Evolutionary conservation across 1,139 yeast species (phyloP).

Genomic region (Candida buenavistaensis): DNA sequence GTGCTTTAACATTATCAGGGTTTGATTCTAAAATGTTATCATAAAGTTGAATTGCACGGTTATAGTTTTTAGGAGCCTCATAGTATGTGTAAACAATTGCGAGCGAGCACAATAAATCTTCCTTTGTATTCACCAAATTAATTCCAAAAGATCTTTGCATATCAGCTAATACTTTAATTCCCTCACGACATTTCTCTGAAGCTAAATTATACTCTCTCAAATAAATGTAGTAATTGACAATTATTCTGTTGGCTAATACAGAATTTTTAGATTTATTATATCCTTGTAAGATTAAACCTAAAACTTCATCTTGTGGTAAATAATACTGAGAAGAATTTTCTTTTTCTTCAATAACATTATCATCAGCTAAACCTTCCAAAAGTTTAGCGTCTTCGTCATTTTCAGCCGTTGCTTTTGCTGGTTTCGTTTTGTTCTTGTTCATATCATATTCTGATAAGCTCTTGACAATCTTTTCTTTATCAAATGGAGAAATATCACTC

Average conservation of each 20-base stretch:
- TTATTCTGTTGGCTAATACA: constrained; percentile 63
- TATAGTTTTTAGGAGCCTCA: constrained; percentile 87
- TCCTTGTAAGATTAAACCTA: constrained; percentile 57
- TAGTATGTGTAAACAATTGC: constrained; percentile 80
- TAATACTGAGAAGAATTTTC: constrained; percentile 14
- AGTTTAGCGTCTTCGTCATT: constrained; percentile 19
- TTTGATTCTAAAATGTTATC: constrained; percentile 56
- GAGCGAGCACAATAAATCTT: constrained; percentile 61
- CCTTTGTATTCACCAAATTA: constrained; percentile 50
- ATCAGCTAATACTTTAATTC: constrained; percentile 56
- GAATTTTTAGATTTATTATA: constrained; percentile 47
- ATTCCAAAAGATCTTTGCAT: constrained; percentile 48
- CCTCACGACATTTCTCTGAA: constrained; percentile 59
- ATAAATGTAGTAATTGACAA: constrained; percentile 60
- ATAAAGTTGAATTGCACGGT: constrained; percentile 71
- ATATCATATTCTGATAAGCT: constrained; percentile 10
- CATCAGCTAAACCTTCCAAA: constrained; percentile 21
- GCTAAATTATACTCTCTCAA: constrained; percentile 66
- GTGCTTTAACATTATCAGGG: constrained; percentile 53
- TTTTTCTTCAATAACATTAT: constrained; percentile 20
- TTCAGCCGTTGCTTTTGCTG: constrained; percentile 12
- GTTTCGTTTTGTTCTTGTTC: constrained; percentile 5
- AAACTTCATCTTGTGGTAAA: constrained; percentile 52
- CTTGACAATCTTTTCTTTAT: constrained; percentile 23
- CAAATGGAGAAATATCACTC: constrained; percentile 70